Conservation (phyloP, 768 basidiomycete species). For the Kwoniella newhampshirensis region DNA sequence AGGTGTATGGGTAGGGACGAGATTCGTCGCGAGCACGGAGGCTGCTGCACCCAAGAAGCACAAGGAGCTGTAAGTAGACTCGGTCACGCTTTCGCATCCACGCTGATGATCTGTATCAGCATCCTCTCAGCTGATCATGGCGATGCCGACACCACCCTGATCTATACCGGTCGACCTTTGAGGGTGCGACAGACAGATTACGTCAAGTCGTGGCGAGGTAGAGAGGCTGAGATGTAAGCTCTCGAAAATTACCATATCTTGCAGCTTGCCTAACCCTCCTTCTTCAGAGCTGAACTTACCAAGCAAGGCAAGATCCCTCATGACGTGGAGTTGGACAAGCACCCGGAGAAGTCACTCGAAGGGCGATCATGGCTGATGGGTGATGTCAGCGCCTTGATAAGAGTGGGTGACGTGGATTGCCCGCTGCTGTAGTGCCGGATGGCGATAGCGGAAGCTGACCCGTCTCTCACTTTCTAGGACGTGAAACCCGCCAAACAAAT, state of each 20-base stretch:
- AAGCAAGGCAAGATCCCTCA: slow-evolving; percentile 78
- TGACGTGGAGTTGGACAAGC: slow-evolving; percentile 68
- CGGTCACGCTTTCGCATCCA: too few relatives aligned
- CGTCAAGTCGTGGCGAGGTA: slow-evolving; percentile 70
- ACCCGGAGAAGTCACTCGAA: slow-evolving; percentile 74
- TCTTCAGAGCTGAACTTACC: slow-evolving; percentile 70
- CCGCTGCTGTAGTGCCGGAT: neutral
- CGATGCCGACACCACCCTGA: slow-evolving; percentile 78
- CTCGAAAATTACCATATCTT: neutral
- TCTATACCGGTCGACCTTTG: slow-evolving; percentile 85
- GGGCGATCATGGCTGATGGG: slow-evolving; percentile 80
- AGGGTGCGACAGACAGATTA: slow-evolving; percentile 82
- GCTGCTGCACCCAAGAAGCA: slow-evolving; percentile 79
- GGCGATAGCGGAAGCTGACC: slow-evolving; percentile 10
- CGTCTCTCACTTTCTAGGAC: slow-evolving; percentile 56
- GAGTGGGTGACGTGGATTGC: slow-evolving; percentile 27
- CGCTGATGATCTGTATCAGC: slow-evolving; percentile 20
- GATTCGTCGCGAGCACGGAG: slow-evolving; percentile 80
- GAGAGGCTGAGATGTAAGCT: slow-evolving; percentile 43
- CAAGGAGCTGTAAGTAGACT: slow-evolving; percentile 63
- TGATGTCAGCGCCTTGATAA: slow-evolving; percentile 63
- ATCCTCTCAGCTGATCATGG: slow-evolving; percentile 57
- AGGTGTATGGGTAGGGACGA: slow-evolving; percentile 78
- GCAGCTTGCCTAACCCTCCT: neutral
- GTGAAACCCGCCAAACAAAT: slow-evolving; percentile 79